Base-by-base conservation (phyloP, 2,329 filamentous ascomycete genomes). In the Cladophialophora yegresii region DNA sequence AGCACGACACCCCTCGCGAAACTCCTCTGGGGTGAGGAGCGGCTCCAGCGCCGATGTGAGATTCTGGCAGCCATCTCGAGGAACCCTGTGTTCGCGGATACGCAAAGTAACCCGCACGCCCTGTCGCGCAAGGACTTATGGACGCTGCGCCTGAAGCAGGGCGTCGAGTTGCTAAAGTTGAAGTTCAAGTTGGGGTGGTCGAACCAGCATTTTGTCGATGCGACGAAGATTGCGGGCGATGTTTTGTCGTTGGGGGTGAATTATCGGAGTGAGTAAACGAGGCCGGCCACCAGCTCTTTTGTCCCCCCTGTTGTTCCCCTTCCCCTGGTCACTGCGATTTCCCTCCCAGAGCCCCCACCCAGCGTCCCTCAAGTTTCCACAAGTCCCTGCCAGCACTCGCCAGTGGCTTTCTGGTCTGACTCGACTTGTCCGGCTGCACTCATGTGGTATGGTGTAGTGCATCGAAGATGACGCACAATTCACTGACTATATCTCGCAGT, bases 91-190 rank as follows among this genome's bases (percentile, higher is more conserved):
- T 61, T 61, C 36, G 30, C 49, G 4, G 30, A 61, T 8, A 2
- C 23, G 28, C 13, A 9, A 3, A 7, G 8, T 20, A 65, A 62
- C 23, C 54, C 63, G 9, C 54, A 62, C 32, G 40, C 40, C 8
- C 30, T 65, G 58, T 58, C 63, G 22, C 40, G 63, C 45, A 62
- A 58, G 54, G 63, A 65, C 40, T 16, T 65, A n/a, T 65, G 63
- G 63, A 50, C 59, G n/a, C 49, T 62, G 54, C 36, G 58, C 16
- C 20, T 58, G 30, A 28, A 54, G 59, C 63, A 65, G 49, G 43
- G 55, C 22, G 40, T 62, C 8, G 63, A 62, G 43, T 22, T 65
- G 32, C 28, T 65, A 2, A 45, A 43, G 22, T 53, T 65, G 22
- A 65, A 65, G 54, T 56, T 62, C 43, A 40, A 54, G 53, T 54